phyloP scores from a whole-genome alignment of 31 red algal genomes.

The Odonthalia washingtoniensis region DNA sequence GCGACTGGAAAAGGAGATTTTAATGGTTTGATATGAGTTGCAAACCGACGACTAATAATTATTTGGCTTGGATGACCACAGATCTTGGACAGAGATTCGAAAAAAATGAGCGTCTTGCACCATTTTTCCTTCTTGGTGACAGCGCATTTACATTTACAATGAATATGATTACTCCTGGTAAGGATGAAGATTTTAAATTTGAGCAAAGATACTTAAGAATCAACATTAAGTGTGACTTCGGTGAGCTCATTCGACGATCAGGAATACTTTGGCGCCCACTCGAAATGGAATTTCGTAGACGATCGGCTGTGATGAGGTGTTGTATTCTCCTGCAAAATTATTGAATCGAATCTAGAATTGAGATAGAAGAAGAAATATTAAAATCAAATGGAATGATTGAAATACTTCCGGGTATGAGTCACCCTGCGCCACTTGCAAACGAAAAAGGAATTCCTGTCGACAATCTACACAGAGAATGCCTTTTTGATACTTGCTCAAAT shows the following conservation, averaged over 20 bases:
- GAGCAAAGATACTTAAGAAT: not conserved
- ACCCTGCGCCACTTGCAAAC: not conserved
- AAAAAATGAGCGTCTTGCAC: not conserved
- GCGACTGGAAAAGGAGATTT: not conserved
- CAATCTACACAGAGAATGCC: not conserved
- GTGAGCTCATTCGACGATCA: not conserved
- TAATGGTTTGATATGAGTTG: not conserved
- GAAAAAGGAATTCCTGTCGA: not conserved
- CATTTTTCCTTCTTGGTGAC: not conserved
- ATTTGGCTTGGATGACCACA: not conserved
- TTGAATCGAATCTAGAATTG: not conserved
- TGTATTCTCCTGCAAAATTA: not conserved
- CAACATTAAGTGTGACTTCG: not conserved
- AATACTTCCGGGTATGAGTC: not conserved
- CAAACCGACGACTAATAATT: not conserved
- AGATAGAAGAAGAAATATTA: not conserved
- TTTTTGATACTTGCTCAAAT: not conserved
- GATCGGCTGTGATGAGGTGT: not conserved
- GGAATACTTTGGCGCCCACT: conserved; percentile 1
- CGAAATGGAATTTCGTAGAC: not conserved
- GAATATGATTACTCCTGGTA: not conserved
- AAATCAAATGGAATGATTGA: not conserved
- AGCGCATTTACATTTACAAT: not conserved
- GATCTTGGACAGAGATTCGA: not conserved
- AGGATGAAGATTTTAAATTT: not conserved